Evolutionary conservation across 2,329 filamentous ascomycete genomes (phyloP).

Genomic region (Ilyonectria sp.): DNA sequence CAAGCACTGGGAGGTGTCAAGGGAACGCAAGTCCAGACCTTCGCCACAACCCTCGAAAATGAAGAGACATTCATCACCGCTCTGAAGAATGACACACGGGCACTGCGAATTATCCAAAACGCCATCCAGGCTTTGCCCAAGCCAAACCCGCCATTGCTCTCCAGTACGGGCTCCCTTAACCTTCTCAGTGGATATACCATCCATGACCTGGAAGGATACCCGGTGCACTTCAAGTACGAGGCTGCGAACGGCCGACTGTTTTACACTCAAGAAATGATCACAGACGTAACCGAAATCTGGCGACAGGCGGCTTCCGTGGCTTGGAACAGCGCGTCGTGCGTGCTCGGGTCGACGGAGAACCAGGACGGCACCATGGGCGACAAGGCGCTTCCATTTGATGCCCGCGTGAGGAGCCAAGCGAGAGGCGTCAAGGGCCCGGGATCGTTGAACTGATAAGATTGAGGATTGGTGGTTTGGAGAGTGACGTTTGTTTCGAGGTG

Average conservation of each 20-base stretch:
- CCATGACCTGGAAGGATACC: slow-evolving; percentile 12
- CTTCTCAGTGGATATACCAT: slow-evolving; percentile 18
- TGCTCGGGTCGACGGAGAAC: slow-evolving; percentile 8
- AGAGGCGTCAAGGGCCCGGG: no score
- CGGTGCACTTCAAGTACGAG: slow-evolving; percentile 35
- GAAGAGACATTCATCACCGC: not conserved
- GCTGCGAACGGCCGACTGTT: slow-evolving; percentile 33
- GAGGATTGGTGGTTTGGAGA: no score
- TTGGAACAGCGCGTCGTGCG: slow-evolving; percentile 17
- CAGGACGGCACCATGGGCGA: slow-evolving; percentile 11
- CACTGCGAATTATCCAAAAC: not conserved
- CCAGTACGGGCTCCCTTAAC: slow-evolving; percentile 9
- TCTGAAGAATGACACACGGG: not conserved
- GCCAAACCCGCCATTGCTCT: not conserved
- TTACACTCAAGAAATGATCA: slow-evolving; percentile 16
- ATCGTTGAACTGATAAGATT: no score
- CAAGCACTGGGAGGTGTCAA: slow-evolving; percentile 35
- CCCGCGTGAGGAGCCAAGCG: no score
- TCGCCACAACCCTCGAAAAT: not conserved
- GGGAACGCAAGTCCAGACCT: not conserved
- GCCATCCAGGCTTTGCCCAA: not conserved
- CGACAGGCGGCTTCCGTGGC: not conserved
- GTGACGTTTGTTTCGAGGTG: no score
- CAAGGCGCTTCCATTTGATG: no score
- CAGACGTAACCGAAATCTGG: slow-evolving; percentile 11